Conservation (phyloP, 1,139 yeast species). For the Debaryomyces udenii region DNA sequence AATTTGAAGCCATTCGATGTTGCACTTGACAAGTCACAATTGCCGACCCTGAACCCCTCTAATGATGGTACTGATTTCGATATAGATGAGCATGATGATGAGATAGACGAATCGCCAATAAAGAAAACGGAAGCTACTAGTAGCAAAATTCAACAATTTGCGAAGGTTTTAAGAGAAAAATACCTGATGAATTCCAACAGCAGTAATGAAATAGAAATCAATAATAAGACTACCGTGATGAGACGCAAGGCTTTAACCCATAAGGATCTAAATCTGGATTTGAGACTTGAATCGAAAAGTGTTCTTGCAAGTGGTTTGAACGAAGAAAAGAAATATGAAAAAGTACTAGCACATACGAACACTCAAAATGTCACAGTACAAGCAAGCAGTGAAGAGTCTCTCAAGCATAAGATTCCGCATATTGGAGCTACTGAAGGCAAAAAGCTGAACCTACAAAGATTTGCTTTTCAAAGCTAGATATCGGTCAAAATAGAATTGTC, state of each 20-base stretch:
- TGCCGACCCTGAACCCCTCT: not conserved
- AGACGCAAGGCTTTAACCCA: not conserved
- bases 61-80: conserved; percentile 16
- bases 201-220: not conserved
- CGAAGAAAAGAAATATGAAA: not conserved
- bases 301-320: not conserved
- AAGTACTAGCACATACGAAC: not conserved
- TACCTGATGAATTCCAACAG: conserved; percentile 26
- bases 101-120: conserved; percentile 48
- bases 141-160: conserved; percentile 17
- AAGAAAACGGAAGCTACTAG: conserved; percentile 17
- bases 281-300: not conserved
- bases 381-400: not conserved
- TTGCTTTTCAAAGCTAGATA: conserved; percentile 24
- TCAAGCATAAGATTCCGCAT: not conserved
- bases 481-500: conserved; percentile 1
- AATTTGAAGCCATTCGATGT: conserved; percentile 1
- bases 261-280: conserved; percentile 1
- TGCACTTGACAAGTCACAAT: not conserved
- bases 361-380: not conserved
- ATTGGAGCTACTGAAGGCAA: not conserved
- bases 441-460: conserved; percentile 14
- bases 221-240: not conserved
- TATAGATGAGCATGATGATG: conserved; percentile 38
- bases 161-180: conserved; percentile 28